Base-by-base conservation (phyloP, 768 basidiomycete genomes). In the Mycena leptocephala region DNA sequence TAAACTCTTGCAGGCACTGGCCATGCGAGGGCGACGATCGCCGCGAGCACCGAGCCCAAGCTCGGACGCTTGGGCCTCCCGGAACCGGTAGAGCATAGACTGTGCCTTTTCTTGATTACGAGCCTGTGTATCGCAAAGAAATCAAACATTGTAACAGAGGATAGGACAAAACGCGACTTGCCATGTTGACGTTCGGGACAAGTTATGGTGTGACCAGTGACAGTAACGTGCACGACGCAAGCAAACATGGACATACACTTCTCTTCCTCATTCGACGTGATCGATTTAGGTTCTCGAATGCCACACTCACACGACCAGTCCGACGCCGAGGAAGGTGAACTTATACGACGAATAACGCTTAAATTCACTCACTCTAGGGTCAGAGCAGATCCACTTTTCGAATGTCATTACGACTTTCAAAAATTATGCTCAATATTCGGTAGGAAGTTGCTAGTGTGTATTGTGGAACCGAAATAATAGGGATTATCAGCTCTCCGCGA, bases 101-200 rank as follows among this genome's bases (percentile, higher is more conserved):
- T 98, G 97, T 1, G 97, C 96, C 84, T 99, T 99, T 86, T 99
- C 98, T 84, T 97, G 95, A 94, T 99, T 99, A 85, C 97, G 95
- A 76, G 97, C 97, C 97, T 96, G 78, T 3, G 67, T 24, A 35
- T 30, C 26, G 10, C n/a, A 39, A 13, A 3, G 14, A 3, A 30
- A 3, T 65, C 33, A n/a, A 58, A n/a, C 6, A 14, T 48, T 33
- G 22, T 11, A 24, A 58, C n/a, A 18, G 24, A 55, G 24, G 14
- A 51, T 6, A 22, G 1, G 20, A 35, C 53, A 20, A 13, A 28
- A 13, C n/a, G 48, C 66, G 37, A 30, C 68, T 58, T 26, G 30
- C 68, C 68, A 69, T 56, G 53, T 59, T 13, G 22, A 20, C 37
- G 62, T 62, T 41, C 16, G 24, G 35, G 35, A 39, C 48, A 67